phyloP scores from a whole-genome alignment of 768 basidiomycete species.

The Boletus reticuloceps region DNA sequence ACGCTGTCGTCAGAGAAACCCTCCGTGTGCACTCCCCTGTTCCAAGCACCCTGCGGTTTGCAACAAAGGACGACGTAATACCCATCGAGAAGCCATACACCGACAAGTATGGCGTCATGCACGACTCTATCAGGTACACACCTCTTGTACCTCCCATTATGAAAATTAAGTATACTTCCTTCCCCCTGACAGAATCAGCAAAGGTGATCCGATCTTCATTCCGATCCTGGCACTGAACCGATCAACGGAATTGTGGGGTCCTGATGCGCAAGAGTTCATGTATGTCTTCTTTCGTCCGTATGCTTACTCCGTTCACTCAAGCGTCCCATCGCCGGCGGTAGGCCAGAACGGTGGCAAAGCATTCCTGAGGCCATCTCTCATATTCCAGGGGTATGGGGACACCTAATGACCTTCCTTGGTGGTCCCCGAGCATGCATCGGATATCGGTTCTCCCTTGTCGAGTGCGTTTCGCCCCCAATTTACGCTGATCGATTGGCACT shows the following conservation, averaged over 20 bases:
- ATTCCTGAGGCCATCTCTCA: constrained; percentile 41
- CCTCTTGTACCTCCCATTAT: no score
- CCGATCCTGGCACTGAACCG: constrained; percentile 56
- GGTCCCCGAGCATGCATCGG: constrained; percentile 69
- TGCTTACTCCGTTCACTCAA: background rate
- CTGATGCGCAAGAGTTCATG: constrained; percentile 61
- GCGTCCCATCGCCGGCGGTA: constrained; percentile 18
- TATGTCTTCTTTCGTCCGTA: constrained; percentile 22
- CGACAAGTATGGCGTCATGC: constrained; percentile 40
- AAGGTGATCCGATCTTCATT: constrained; percentile 46
- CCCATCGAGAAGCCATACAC: constrained; percentile 46
- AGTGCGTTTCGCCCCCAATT: constrained; percentile 37
- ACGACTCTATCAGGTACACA: constrained; percentile 38
- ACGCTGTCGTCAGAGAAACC: constrained; percentile 59
- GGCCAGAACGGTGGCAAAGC: constrained; percentile 63
- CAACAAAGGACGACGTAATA: constrained; percentile 51
- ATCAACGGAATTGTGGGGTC: constrained; percentile 55
- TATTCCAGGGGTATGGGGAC: constrained; percentile 61
- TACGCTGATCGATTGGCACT: no score
- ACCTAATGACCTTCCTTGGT: constrained; percentile 59
- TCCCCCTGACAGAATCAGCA: constrained; percentile 31
- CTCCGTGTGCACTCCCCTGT: constrained; percentile 52
- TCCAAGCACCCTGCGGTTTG: constrained; percentile 40
- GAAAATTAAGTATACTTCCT: background rate
- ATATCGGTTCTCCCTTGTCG: constrained; percentile 60